These are phyloP conservation scores for Cercospora canescens DNA, from an alignment of 2,329 filamentous ascomycete genomes.

Conservation along the genomic window DNA sequence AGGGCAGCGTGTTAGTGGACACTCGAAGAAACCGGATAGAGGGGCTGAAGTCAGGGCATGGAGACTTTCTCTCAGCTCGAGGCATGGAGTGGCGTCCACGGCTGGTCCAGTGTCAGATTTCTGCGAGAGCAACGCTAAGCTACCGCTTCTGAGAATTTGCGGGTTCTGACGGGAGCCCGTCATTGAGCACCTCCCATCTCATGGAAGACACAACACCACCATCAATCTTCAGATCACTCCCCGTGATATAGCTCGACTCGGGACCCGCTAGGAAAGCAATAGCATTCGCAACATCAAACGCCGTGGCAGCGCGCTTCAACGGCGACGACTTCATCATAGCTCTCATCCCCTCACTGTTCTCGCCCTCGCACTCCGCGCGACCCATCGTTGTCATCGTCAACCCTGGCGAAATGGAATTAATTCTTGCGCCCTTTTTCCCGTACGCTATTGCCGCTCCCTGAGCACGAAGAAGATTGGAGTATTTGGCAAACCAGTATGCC, in stretches of 20 bases:
- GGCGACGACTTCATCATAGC: not conserved
- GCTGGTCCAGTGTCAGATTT: not conserved
- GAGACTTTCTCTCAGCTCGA: not conserved
- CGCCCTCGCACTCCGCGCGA: not conserved
- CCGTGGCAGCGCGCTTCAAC: slow-evolving; percentile 1
- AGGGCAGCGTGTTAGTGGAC: not conserved
- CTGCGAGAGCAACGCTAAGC: not conserved
- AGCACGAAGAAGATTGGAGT: slow-evolving; percentile 13
- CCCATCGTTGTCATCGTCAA: slow-evolving; percentile 14
- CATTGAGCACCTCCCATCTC: not conserved
- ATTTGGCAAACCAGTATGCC: slow-evolving; percentile 14
- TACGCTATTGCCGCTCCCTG: slow-evolving; percentile 2
- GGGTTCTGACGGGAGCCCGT: not conserved
- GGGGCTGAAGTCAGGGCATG: not conserved
- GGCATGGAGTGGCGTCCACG: not conserved
- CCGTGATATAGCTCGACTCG: slow-evolving; percentile 5
- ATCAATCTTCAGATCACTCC: slow-evolving; percentile 13
- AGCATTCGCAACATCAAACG: slow-evolving; percentile 9
- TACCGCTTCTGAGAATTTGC: not conserved
- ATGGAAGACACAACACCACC: slow-evolving; percentile 3
- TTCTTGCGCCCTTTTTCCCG: slow-evolving; percentile 5
- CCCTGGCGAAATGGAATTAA: slow-evolving; percentile 14
- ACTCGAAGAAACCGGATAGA: not conserved
- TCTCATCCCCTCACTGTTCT: not conserved
- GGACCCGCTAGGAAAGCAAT: slow-evolving; percentile 8